Evolutionary conservation across 345 rosid genomes (phyloP), one percentile per base, ranked within the genome.

Genomic region (Hevea brasiliensis): DNA sequence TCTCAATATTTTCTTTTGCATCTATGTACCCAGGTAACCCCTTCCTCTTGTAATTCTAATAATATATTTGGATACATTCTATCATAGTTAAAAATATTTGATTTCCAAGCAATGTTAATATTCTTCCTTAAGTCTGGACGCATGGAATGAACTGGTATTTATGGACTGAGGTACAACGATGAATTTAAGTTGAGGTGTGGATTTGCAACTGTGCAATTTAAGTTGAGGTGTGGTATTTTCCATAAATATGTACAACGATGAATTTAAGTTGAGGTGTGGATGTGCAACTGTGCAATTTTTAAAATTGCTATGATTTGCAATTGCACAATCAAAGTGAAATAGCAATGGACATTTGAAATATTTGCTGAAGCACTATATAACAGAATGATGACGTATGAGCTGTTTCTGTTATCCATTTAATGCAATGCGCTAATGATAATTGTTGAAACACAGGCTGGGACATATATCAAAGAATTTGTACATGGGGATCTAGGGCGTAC

Each of bases 401-500:
- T 13, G 37, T 32, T 32, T 32, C 5, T 11, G 0, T 1, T 60
- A 15, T 15, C 4, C 27, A 7, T 21, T 4, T 20, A 67, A 54
- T 27, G 59, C 8, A 7, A 35, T 63, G 55, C n/a, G 40, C 5
- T 35, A 18, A 37, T 50, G 54, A 72, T 51, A 72, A 65, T 44
- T 18, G 70, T 50, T 69, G 65, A 61, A 74, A 41, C 75, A 81
- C 87, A 95, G 98, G 98, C 98, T 77, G 98, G 98, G 65, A 95
- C 99, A 27, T 91, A 88, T 67, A 92, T 95, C 71, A 92, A 95
- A 89, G 99, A 95, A 79, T 92, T 92, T 83, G 96, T 92, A 78
- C 98, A 91, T 44, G 99, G 99, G 70, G 99, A 92, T 87, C 88
- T 92, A 59, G 99, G 98, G 73, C 97, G 98, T 41, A 91, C 98